Conservation (phyloP, 495 filamentous ascomycete species). For the Neurospora sp. region DNA sequence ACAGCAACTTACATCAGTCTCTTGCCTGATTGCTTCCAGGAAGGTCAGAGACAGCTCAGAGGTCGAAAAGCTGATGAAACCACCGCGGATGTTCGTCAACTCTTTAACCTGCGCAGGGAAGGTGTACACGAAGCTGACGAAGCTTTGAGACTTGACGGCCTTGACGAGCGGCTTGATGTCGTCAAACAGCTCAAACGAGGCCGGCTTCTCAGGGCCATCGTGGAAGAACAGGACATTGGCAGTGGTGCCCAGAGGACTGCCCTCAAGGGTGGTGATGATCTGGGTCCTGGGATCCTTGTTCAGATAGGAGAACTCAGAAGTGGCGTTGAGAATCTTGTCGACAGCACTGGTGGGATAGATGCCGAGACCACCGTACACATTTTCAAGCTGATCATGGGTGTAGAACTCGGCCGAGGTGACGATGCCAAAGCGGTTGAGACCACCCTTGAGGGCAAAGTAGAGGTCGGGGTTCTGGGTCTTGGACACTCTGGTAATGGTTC, state of each 20-base stretch:
- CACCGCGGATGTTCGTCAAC: constrained; percentile 9
- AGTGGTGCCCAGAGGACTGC: constrained; percentile 35
- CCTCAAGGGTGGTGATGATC: constrained; percentile 43
- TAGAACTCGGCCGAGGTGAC: constrained; percentile 40
- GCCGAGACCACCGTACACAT: constrained; percentile 33
- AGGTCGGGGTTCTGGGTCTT: constrained; percentile 34
- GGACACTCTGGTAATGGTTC: constrained; percentile 12
- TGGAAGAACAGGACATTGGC: constrained; percentile 49
- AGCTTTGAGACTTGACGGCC: constrained; percentile 40
- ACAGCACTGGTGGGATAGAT: constrained; percentile 19
- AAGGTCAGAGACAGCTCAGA: constrained; percentile 7
- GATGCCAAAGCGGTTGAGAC: constrained; percentile 38
- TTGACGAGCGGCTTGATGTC: constrained; percentile 35
- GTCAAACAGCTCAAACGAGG: constrained; percentile 46
- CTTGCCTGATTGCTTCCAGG: constrained; percentile 7
- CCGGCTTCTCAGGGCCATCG: constrained; percentile 46
- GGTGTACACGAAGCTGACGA: constrained; percentile 31
- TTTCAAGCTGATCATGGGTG: constrained; percentile 27
- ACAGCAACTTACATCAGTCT: constrained; percentile 4
- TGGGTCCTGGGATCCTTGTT: constrained; percentile 29
- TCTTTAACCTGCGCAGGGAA: constrained; percentile 8
- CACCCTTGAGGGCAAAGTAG: constrained; percentile 49
- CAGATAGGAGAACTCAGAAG: constrained; percentile 38
- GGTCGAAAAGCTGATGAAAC: constrained; percentile 15
- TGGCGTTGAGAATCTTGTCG: constrained; percentile 40